Evolutionary conservation across 1,139 yeast species (phyloP).

Genomic region (Pichia kudriavzevii): DNA sequence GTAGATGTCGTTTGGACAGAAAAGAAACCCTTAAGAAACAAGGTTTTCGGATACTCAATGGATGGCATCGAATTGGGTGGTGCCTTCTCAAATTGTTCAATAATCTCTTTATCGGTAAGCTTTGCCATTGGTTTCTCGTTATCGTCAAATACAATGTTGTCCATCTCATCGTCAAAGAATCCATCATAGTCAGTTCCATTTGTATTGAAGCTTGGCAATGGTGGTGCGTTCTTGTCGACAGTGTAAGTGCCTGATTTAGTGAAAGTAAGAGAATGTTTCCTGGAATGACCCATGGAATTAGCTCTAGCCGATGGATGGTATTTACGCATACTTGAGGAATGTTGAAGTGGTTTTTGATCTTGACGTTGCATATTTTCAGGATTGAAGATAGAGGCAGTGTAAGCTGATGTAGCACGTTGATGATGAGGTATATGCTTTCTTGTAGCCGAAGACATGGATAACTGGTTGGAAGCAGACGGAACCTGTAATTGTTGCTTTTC

Average conservation of each 20-base stretch:
- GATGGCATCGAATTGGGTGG: constrained; percentile 83
- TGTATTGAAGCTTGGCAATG: constrained; percentile 37
- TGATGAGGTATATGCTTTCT: constrained; percentile 25
- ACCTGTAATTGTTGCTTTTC: constrained; percentile 32
- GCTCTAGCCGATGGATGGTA: constrained; percentile 86
- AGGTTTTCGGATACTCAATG: constrained; percentile 84
- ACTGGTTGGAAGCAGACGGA: too few relatives aligned
- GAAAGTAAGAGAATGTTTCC: constrained; percentile 49
- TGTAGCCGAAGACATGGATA: constrained; percentile 9
- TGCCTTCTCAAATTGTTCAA: constrained; percentile 63
- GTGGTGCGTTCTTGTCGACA: constrained; percentile 33
- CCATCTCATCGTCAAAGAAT: constrained; percentile 59
- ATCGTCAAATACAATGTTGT: constrained; percentile 22
- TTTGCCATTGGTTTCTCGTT: constrained; percentile 24
- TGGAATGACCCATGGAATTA: constrained; percentile 75
- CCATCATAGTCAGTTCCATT: constrained; percentile 32
- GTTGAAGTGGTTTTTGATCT: background rate
- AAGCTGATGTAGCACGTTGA: constrained; percentile 30
- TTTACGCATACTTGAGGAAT: constrained; percentile 23
- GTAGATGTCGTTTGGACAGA: constrained; percentile 94
- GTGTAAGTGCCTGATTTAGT: constrained; percentile 27
- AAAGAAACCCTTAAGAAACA: constrained; percentile 89
- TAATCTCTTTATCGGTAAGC: constrained; percentile 55
- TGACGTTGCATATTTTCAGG: constrained; percentile 11
- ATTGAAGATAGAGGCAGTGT: constrained; percentile 23